These are phyloP conservation scores for Sphenostylis stenocarpa DNA, from an alignment of 306 rosid species.

Conservation along the genomic window DNA sequence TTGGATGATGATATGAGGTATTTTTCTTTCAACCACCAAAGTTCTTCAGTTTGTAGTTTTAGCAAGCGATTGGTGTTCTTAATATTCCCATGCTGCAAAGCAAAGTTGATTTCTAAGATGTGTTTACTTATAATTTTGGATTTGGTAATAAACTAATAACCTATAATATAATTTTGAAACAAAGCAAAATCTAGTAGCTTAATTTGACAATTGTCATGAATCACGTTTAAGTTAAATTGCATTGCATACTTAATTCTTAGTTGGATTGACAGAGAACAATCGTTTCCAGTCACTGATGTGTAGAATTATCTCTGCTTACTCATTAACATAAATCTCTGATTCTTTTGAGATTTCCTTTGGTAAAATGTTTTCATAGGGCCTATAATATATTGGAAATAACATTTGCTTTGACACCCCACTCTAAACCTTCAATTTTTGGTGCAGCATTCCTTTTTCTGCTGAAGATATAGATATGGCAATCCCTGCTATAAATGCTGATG, in stretches of 20 bases:
- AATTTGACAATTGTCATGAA: not conserved
- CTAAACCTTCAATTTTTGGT: slow-evolving; percentile 24
- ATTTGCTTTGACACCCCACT: slow-evolving; percentile 8
- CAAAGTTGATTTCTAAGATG: not conserved
- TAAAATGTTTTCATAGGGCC: not conserved
- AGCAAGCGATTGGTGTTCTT: not conserved
- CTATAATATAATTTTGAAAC: slow-evolving; percentile 1
- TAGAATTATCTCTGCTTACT: not conserved
- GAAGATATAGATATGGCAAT: slow-evolving; percentile 87
- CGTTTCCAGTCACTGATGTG: not conserved
- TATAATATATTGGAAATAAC: not conserved
- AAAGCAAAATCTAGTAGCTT: slow-evolving; percentile 18
- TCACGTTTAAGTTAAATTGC: not conserved
- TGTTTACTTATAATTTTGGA: not conserved
- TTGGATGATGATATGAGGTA: slow-evolving; percentile 87
- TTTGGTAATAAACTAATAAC: not conserved
- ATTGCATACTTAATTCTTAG: not conserved
- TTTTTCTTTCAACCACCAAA: not conserved
- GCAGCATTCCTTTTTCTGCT: slow-evolving; percentile 93
- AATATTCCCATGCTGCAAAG: not conserved
- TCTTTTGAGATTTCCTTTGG: not conserved
- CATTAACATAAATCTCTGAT: not conserved
- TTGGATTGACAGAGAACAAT: not conserved
- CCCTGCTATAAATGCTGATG: slow-evolving; percentile 71
- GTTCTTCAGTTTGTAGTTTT: not conserved